phyloP scores from a whole-genome alignment of 495 filamentous ascomycete species.

The Talaromyces wortmannii region DNA sequence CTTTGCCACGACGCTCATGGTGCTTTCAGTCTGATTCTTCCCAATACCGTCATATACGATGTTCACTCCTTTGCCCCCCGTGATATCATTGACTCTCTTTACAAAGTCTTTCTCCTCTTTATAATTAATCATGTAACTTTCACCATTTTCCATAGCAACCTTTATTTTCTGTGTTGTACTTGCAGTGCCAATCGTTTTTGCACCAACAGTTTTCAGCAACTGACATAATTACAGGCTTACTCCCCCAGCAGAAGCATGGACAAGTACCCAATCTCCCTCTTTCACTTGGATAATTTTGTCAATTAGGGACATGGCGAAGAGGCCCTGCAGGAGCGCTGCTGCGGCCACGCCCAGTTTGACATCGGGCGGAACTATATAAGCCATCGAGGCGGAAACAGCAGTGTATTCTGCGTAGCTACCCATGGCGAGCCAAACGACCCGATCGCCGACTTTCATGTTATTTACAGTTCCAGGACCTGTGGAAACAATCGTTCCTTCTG shows the following conservation, averaged over 20 bases:
- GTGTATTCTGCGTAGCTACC: slow-evolving; percentile 63
- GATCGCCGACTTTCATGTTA: slow-evolving; percentile 41
- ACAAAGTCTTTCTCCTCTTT: slow-evolving; percentile 47
- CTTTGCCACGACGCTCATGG: slow-evolving; percentile 54
- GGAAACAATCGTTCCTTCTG: slow-evolving; percentile 43
- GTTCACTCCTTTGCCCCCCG: slow-evolving; percentile 49
- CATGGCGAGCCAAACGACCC: slow-evolving; percentile 47
- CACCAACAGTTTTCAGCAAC: slow-evolving; percentile 55
- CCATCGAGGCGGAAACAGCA: slow-evolving; percentile 36
- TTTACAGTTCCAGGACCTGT: slow-evolving; percentile 21
- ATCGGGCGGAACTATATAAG: slow-evolving; percentile 45
- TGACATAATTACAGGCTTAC: slow-evolving; percentile 63
- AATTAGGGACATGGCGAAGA: slow-evolving; percentile 69
- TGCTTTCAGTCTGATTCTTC: slow-evolving; percentile 63
- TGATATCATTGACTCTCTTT: slow-evolving; percentile 48
- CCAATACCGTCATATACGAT: slow-evolving; percentile 82
- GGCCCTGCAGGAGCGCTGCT: slow-evolving; percentile 59
- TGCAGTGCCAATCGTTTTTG: slow-evolving; percentile 64
- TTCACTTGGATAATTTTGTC: slow-evolving; percentile 57
- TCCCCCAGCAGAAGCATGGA: slow-evolving; percentile 76
- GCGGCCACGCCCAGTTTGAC: slow-evolving; percentile 46
- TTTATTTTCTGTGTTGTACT: slow-evolving; percentile 54
- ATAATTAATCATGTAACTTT: slow-evolving; percentile 56
- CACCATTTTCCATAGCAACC: slow-evolving; percentile 50
- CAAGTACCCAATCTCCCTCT: slow-evolving; percentile 63